A percentile compares a stretch with the other conserved stretches of the same genome.
These are phyloP conservation scores for Phytophthora pinifolia DNA, from an alignment of 352 stramenopile species.

Conservation along the genomic window DNA sequence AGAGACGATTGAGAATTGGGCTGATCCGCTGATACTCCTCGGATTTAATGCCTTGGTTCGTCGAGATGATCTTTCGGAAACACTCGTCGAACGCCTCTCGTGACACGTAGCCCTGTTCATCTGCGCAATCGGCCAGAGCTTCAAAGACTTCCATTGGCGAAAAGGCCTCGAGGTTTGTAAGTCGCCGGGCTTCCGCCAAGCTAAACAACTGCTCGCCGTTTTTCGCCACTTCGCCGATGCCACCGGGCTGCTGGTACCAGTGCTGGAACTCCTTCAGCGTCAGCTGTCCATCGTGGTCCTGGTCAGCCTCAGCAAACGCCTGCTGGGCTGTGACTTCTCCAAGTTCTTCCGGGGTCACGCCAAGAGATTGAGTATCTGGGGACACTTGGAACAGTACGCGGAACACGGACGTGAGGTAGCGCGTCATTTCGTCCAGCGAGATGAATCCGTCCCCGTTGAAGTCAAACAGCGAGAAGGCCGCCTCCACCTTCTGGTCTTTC, in stretches of 20 bases:
- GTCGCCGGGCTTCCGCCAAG: slow-evolving; percentile 59
- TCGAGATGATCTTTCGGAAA: slow-evolving; percentile 73
- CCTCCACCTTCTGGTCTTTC: slow-evolving; percentile 85
- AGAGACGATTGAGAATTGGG: slow-evolving; percentile 75
- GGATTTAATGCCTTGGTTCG: slow-evolving; percentile 47
- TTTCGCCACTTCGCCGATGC: slow-evolving; percentile 75
- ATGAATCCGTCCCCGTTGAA: slow-evolving; percentile 90
- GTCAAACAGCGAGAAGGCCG: slow-evolving; percentile 86
- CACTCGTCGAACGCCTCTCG: slow-evolving; percentile 75
- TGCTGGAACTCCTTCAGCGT: slow-evolving; percentile 86
- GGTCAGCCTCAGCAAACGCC: slow-evolving; percentile 69
- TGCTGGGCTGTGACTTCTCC: slow-evolving; percentile 79
- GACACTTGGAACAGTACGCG: slow-evolving; percentile 85
- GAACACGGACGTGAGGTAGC: slow-evolving; percentile 88
- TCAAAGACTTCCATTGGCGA: slow-evolving; percentile 80
- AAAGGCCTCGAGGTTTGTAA: slow-evolving; percentile 78
- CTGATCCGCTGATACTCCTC: slow-evolving; percentile 69
- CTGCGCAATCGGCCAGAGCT: slow-evolving; percentile 63
- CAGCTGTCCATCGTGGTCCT: slow-evolving; percentile 71
- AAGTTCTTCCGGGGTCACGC: slow-evolving; percentile 74
- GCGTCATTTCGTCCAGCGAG: slow-evolving; percentile 84
- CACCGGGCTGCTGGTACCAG: slow-evolving; percentile 80
- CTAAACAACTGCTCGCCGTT: slow-evolving; percentile 81
- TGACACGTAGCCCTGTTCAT: slow-evolving; percentile 73
- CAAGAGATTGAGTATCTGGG: slow-evolving; percentile 54